A percentile compares a stretch with the other conserved stretches of the same genome.
Conservation (phyloP, 2,329 filamentous ascomycete genomes). For the Botrytis medusae region DNA sequence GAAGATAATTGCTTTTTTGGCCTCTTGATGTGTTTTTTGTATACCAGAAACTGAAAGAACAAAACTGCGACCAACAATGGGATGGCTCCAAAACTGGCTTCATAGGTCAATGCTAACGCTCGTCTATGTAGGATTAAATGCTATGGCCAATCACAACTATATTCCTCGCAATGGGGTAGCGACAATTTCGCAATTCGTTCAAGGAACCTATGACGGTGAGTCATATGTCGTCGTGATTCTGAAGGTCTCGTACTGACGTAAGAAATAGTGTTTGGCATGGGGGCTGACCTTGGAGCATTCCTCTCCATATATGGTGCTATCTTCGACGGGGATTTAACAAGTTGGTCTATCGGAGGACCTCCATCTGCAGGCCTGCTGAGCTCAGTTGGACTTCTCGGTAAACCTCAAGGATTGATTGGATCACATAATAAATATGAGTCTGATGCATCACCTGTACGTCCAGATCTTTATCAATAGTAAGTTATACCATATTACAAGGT, state of each 20-base stretch:
- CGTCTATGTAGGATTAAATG: slow-evolving; percentile 39
- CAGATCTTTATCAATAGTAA: slow-evolving; percentile 49
- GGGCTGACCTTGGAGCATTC: slow-evolving; percentile 43
- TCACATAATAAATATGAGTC: slow-evolving; percentile 57
- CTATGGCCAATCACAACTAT: slow-evolving; percentile 46
- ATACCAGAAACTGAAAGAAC: too few species aligned
- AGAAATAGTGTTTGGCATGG: slow-evolving; percentile 48
- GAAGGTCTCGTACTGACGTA: not conserved
- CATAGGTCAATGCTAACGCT: not conserved
- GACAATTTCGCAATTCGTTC: slow-evolving; percentile 37
- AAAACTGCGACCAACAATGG: too few species aligned
- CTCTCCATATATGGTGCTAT: slow-evolving; percentile 47
- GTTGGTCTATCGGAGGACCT: slow-evolving; percentile 54
- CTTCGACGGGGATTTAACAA: slow-evolving; percentile 50
- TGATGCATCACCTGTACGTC: slow-evolving; percentile 53
- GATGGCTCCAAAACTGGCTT: not conserved
- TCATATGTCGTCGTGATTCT: not conserved
- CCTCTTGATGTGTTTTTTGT: too few species aligned
- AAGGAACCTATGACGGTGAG: slow-evolving; percentile 37
- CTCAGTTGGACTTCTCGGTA: slow-evolving; percentile 38
- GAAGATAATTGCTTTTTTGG: too few species aligned
- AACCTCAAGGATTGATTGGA: slow-evolving; percentile 49
- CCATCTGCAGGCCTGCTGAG: slow-evolving; percentile 37
- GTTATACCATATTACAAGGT: not conserved
- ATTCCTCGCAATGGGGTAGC: slow-evolving; percentile 44